Conservation (phyloP, 2,329 filamentous ascomycete species). For the Trichoderma atroviride region DNA sequence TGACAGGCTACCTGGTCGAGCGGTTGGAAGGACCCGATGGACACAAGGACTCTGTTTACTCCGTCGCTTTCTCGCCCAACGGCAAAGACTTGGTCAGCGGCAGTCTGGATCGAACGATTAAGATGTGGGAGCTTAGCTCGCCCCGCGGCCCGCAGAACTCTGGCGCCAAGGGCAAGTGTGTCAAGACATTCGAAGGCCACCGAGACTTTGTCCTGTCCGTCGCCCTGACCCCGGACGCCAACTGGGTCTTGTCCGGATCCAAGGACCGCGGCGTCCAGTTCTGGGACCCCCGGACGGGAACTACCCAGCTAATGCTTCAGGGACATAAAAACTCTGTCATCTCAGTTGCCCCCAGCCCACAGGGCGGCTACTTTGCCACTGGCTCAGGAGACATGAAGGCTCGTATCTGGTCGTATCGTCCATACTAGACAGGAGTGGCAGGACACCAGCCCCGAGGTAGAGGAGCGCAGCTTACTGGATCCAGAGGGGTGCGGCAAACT, state of each 20-base stretch:
- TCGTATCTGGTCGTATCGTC: conserved; percentile 88
- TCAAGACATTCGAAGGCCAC: conserved; percentile 96
- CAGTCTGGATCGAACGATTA: conserved; percentile 96
- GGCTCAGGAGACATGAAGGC: conserved; percentile 97
- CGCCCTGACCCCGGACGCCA: conserved; percentile 88
- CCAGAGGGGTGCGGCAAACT: no score
- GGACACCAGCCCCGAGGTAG: background rate
- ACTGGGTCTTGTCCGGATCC: conserved; percentile 95
- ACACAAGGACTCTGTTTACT: conserved; percentile 96
- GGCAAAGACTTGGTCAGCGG: conserved; percentile 92
- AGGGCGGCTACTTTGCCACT: conserved; percentile 86
- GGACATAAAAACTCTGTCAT: conserved; percentile 99
- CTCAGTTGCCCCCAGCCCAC: conserved; percentile 91
- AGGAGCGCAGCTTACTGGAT: background rate
- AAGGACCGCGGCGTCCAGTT: conserved; percentile 98
- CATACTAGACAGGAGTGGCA: conserved; percentile 39
- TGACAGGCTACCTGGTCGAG: conserved; percentile 82
- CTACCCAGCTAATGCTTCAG: conserved; percentile 96
- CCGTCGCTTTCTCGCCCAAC: conserved; percentile 91
- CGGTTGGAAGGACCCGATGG: conserved; percentile 90
- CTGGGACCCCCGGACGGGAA: conserved; percentile 93
- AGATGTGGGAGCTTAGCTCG: conserved; percentile 94
- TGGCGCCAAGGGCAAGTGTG: conserved; percentile 82
- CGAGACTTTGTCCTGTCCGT: conserved; percentile 97
- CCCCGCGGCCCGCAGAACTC: conserved; percentile 68